phyloP scores from a whole-genome alignment of 176 grass and related monocot species.

The Alopecurus myosuroides region DNA sequence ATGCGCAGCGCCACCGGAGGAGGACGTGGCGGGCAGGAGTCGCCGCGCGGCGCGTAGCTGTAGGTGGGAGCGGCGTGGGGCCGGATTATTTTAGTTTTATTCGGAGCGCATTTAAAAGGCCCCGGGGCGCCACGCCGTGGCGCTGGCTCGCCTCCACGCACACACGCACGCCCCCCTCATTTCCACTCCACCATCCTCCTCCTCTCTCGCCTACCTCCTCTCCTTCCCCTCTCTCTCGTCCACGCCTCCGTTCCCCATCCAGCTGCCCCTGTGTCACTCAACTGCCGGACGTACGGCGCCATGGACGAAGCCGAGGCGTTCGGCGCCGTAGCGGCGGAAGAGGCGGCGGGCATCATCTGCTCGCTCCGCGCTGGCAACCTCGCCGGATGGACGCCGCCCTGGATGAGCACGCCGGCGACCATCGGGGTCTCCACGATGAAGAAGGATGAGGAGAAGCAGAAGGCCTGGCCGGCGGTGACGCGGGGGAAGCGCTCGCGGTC shows the following conservation, averaged over 20 bases:
- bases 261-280: too few relatives aligned
- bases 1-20: accelerated
- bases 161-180: conserved; percentile 24
- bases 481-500: conserved; percentile 32
- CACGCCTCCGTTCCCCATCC: background rate
- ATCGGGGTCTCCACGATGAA: too few relatives aligned
- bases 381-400: conserved; percentile 36
- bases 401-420: conserved; percentile 2
- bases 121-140: conserved; percentile 29
- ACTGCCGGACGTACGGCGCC: too few relatives aligned
- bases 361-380: conserved; percentile 31
- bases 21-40: conserved; percentile 3
- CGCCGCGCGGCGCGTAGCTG: conserved; percentile 19
- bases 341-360: conserved; percentile 42
- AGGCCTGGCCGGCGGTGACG: conserved; percentile 21
- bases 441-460: background rate
- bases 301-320: conserved; percentile 8
- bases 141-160: background rate
- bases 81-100: conserved; percentile 16
- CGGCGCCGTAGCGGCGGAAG: background rate
- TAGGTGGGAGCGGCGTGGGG: background rate
- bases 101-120: conserved; percentile 33
- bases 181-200: conserved; percentile 25
- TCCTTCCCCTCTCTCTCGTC: background rate
- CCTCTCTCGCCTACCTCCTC: background rate